Conservation (phyloP, 352 stramenopile genomes). For the Pythium apleroticum region DNA sequence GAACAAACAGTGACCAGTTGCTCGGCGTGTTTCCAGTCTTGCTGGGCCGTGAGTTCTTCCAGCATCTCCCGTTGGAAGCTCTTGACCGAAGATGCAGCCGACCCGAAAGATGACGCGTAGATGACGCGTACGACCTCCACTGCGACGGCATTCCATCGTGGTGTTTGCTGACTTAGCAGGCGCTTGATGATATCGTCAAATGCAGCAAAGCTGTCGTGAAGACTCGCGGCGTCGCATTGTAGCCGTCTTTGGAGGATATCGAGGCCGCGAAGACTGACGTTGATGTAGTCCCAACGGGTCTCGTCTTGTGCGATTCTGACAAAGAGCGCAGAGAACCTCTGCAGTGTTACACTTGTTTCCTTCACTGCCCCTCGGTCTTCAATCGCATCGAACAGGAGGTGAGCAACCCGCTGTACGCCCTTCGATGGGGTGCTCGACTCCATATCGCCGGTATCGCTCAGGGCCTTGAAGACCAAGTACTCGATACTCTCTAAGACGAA, state of each 20-base stretch:
- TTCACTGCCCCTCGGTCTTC: constrained; percentile 12
- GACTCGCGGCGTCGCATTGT: background rate
- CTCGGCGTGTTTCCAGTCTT: constrained; percentile 55
- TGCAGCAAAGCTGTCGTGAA: background rate
- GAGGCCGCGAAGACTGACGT: constrained; percentile 39
- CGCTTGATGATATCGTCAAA: constrained; percentile 27
- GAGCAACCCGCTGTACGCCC: constrained; percentile 45
- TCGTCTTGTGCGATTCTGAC: constrained; percentile 26
- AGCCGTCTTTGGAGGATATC: constrained; percentile 27
- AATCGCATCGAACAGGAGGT: constrained; percentile 62
- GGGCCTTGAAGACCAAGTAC: constrained; percentile 17
- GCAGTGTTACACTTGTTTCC: constrained; percentile 3
- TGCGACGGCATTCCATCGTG: constrained; percentile 48
- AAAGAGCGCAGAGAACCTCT: constrained; percentile 30
- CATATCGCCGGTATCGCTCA: constrained; percentile 18
- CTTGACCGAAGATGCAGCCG: background rate
- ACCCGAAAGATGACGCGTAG: background rate
- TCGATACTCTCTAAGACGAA: constrained; percentile 30
- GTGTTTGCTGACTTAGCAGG: constrained; percentile 29
- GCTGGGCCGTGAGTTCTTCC: constrained; percentile 31
- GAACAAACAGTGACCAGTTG: constrained; percentile 26
- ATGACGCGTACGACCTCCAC: constrained; percentile 54
- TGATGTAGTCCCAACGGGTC: constrained; percentile 44
- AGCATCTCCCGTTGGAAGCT: constrained; percentile 22
- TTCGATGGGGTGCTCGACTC: constrained; percentile 30